Base-by-base conservation (phyloP, 192 early-diverging fungal species). In the Coemansia sp. region DNA sequence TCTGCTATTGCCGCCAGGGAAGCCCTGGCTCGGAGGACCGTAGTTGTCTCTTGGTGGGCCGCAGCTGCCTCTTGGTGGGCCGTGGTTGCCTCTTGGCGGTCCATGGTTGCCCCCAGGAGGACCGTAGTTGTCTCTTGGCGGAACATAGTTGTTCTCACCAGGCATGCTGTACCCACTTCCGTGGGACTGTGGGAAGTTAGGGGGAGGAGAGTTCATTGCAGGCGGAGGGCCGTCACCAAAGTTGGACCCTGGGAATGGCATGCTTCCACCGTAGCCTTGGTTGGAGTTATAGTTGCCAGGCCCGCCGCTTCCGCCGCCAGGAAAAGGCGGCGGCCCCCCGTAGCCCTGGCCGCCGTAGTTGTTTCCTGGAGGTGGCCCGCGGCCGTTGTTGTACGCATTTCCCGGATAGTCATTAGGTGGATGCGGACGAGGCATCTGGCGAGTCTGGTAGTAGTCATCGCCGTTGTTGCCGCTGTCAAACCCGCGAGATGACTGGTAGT, bases 201-300 rank as follows among this genome's bases (percentile, higher is more conserved):
- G 48, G 6, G 61, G 61, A 28, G 61, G 61, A 12, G 61, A 51
- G 61, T 47, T 38, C n/a, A 50, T 38, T n/a, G 28, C 28, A 6
- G 40, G 40, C 40, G 48, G 28, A 12, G 34, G 58, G 15, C 53
- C 66, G 3, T 55, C 63, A 40, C 21, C 63, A 57, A 44, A 64
- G 10, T 24, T 51, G 9, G 63, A 64, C 9, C 63, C 63, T 55
- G 63, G 52, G 49, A 54, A 54, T 25, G 52, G 52, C 52, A 54
- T 54, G n/a, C 26, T 25, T 24, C 52, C 52, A 25, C 52, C 28
- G 26, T 23, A 11, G 49, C 49, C 49, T 5, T 23, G 20, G 20
- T 18, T 18, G 1, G 49, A 23, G 21, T 37, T 20, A 31, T 40
- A 42, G 56, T 15, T 57, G 3, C 56, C 56, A 21, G 56, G 56